Evolutionary conservation across 805 yeast species (phyloP).

Genomic region (Isabelozyma gotoi): DNA sequence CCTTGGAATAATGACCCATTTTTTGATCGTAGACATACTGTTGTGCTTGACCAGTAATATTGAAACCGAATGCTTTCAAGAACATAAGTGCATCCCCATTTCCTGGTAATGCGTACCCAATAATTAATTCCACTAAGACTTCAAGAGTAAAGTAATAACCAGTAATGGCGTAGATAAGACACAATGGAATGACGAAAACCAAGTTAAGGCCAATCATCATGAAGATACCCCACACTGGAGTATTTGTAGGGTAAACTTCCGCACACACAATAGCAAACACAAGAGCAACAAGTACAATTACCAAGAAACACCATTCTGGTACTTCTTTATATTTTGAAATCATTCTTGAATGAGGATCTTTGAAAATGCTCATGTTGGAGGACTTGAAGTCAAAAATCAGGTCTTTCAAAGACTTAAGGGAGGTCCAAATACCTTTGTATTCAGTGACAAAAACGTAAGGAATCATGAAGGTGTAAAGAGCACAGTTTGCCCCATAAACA

Average conservation of each 20-base stretch:
- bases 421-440: constrained; percentile 10
- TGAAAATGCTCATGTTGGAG: constrained; percentile 11
- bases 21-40: constrained; percentile 32
- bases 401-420: constrained; percentile 11
- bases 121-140: constrained; percentile 54
- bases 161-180: constrained; percentile 48
- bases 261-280: constrained; percentile 31
- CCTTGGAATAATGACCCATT: constrained; percentile 18
- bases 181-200: constrained; percentile 51
- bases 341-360: constrained; percentile 29
- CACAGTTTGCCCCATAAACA: constrained; percentile 25
- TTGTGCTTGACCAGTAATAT: constrained; percentile 59
- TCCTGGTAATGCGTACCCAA: constrained; percentile 57
- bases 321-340: constrained; percentile 35
- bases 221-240: constrained; percentile 63
- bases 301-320: constrained; percentile 32
- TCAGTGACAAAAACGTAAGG: constrained; percentile 11
- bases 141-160: constrained; percentile 49
- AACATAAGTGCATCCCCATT: constrained; percentile 55
- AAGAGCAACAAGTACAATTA: constrained; percentile 24
- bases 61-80: constrained; percentile 51
- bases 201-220: constrained; percentile 51
- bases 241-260: constrained; percentile 36
- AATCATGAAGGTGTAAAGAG: constrained; percentile 24
- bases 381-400: constrained; percentile 5